phyloP scores from a whole-genome alignment of 2,329 filamentous ascomycete species.

The Colletotrichum sp. region DNA sequence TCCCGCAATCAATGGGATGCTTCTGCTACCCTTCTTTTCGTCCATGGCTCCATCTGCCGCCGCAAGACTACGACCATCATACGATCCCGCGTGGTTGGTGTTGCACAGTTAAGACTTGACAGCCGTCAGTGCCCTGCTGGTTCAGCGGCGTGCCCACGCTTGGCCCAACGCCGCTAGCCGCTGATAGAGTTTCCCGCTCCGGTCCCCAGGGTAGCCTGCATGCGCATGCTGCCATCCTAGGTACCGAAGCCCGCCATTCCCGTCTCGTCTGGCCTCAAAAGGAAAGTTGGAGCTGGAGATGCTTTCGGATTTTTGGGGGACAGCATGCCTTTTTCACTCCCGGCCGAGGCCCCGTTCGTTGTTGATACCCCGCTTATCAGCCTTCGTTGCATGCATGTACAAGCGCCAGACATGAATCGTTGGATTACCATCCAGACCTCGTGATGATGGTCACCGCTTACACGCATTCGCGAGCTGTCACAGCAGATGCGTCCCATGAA shows the following conservation, averaged over 20 bases:
- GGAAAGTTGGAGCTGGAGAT: neutral
- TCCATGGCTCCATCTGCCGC: neutral
- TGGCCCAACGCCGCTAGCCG: slow-evolving; percentile 8
- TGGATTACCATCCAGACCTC: neutral
- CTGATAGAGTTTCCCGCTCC: slow-evolving; percentile 13
- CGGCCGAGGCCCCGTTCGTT: neutral
- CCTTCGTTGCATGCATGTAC: neutral
- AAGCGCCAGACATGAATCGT: slow-evolving; percentile 3
- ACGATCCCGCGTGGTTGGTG: slow-evolving; percentile 6
- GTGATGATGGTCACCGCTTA: neutral
- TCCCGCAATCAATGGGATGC: neutral
- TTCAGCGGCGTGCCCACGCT: neutral
- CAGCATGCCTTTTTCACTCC: neutral
- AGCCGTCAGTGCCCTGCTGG: neutral
- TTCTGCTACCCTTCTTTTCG: slow-evolving; percentile 2
- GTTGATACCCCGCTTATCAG: slow-evolving; percentile 12
- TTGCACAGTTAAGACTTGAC: neutral
- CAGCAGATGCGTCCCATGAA: neutral
- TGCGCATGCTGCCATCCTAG: slow-evolving; percentile 7
- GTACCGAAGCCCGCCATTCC: slow-evolving; percentile 5
- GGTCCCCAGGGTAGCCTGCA: slow-evolving; percentile 8
- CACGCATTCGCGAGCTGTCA: neutral
- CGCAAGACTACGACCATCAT: neutral
- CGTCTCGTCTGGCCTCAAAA: slow-evolving; percentile 11
- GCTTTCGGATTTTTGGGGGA: slow-evolving; percentile 1